Base-by-base conservation (phyloP, 2,329 filamentous ascomycete species). In the Huntiella omanensis region DNA sequence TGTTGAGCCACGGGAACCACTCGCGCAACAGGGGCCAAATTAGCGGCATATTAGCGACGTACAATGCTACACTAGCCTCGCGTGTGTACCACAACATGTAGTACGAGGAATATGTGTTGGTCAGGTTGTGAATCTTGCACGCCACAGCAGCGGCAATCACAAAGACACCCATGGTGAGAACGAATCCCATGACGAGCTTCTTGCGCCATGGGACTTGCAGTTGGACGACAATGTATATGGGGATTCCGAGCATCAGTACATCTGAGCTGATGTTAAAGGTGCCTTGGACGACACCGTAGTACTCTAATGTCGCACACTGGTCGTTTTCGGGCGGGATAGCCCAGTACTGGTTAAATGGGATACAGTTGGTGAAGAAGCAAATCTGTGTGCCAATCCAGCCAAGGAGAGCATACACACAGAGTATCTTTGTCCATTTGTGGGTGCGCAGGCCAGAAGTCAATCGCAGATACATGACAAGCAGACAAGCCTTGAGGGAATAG, bases 261-360 rank as follows among this genome's bases (percentile, higher is more conserved):
- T 78, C 75, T 19, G 71, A 75, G 2, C 69, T 67, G 42, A 77
- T 68, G 52, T 79, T 78, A 54, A 78, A 67, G 3, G 66, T 62
- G 1, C 70, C 67, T 49, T 77, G 73, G 12, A 70, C 68, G 43
- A 75, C 74, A 8, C 74, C 63, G 53, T 75, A 75, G 54, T 73
- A 62, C 12, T 67, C 62, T 2, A 70, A 65, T 0, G 72, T 68
- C 1, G 71, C 70, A 54, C 73, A 77, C 62, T 77, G 71, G 12
- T 43, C 60, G 52, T 68, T 67, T 2, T 64, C 55, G 1, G 67
- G 63, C 0, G 72, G 71, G 6, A 77, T 67, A 10, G 65, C 65
- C 71, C 72, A 77, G 51, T 76, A 77, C 17, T 71, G 60, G 40
- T 50, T 54, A 48, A 77, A 73, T 0, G 73, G 73, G 10, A 64